Conservation (phyloP, 2,329 filamentous ascomycete species). For the Nemania sp. region DNA sequence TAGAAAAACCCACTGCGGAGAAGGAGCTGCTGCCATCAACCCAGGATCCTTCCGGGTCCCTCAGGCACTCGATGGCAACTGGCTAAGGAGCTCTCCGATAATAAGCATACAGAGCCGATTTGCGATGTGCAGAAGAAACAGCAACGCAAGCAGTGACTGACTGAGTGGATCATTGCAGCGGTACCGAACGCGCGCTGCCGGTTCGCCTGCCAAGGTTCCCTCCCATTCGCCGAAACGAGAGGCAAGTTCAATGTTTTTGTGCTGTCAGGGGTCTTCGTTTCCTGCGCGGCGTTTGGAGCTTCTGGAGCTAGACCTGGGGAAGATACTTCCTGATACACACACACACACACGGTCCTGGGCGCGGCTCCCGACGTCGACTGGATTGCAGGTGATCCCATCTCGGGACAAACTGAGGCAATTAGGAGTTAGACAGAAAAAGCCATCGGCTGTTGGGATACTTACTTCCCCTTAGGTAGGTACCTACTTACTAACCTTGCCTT, state of each 20-base stretch:
- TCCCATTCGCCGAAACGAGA: conserved; percentile 27
- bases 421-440: conserved; percentile 12
- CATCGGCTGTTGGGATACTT: conserved; percentile 16
- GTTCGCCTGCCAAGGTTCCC: conserved; percentile 17
- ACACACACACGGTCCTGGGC: conserved; percentile 10
- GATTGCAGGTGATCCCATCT: conserved; percentile 31
- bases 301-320: conserved; percentile 11
- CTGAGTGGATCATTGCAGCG: conserved; percentile 7
- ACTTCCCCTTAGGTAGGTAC: too few species aligned
- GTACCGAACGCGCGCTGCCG: conserved; percentile 25
- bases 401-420: conserved; percentile 28
- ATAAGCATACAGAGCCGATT: not conserved
- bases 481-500: too few species aligned
- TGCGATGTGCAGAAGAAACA: not conserved
- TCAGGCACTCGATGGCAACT: conserved; percentile 11
- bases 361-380: conserved; percentile 24
- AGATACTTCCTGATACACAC: not conserved
- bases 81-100: conserved; percentile 38
- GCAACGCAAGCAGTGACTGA: not conserved
- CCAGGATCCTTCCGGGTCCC: conserved; percentile 21
- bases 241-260: conserved; percentile 7
- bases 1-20: conserved; percentile 35
- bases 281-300: conserved; percentile 8
- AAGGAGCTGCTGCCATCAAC: too few species aligned
- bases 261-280: conserved; percentile 16